Percentiles rank a stretch among this genome's conserved stretches.
Evolutionary conservation across 1,139 yeast species (phyloP).

Genomic region (Kodamaea derodonti): DNA sequence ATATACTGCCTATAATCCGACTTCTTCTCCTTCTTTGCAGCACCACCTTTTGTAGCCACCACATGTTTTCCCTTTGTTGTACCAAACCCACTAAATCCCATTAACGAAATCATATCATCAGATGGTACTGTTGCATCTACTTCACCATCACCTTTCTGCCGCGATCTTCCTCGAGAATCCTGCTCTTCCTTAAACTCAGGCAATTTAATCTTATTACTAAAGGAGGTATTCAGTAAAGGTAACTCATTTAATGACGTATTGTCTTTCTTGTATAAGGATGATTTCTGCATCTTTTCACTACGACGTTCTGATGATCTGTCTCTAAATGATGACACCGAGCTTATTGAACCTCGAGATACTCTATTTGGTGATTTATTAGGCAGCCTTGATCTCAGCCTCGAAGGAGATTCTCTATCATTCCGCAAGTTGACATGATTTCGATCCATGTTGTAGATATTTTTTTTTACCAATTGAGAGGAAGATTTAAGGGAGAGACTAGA

Average conservation of each 20-base stretch:
- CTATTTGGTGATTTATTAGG: slow-evolving; percentile 11
- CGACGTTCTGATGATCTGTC: slow-evolving; percentile 15
- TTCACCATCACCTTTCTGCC: slow-evolving; percentile 15
- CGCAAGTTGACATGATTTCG: not conserved
- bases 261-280: slow-evolving; percentile 15
- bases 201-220: slow-evolving; percentile 10
- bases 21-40: slow-evolving; percentile 37
- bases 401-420: slow-evolving; percentile 4
- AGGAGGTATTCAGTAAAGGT: slow-evolving; percentile 17
- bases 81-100: slow-evolving; percentile 66
- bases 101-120: slow-evolving; percentile 38
- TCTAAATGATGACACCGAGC: slow-evolving; percentile 7
- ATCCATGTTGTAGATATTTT: not conserved
- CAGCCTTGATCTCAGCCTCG: slow-evolving; percentile 23
- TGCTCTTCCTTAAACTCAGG: slow-evolving; percentile 15
- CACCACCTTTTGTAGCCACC: slow-evolving; percentile 47
- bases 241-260: slow-evolving; percentile 14
- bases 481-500: no score
- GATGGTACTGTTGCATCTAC: slow-evolving; percentile 15
- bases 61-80: slow-evolving; percentile 62
- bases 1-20: slow-evolving; percentile 63
- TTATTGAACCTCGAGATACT: no score
- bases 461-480: no score
- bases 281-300: slow-evolving; percentile 15
- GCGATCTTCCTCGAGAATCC: slow-evolving; percentile 24